Conservation (phyloP, 2,329 filamentous ascomycete genomes). For the Shiraia bambusicola region DNA sequence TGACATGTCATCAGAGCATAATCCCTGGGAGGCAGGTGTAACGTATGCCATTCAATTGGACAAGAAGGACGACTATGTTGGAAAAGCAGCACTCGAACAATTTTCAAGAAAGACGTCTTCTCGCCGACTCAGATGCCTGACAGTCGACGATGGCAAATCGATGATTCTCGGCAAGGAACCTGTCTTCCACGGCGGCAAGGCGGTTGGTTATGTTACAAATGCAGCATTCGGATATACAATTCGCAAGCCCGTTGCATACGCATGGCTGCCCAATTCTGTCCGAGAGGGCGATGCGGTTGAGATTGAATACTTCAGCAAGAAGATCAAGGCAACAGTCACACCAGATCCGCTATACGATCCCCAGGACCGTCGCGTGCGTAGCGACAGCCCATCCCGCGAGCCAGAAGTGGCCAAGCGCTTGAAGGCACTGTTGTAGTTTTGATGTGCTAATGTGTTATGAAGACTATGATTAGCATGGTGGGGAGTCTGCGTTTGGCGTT, state of each 20-base stretch:
- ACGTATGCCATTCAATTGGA: conserved; percentile 51
- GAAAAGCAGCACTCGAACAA: conserved; percentile 52
- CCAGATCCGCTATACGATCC: conserved; percentile 54
- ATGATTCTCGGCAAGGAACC: conserved; percentile 65
- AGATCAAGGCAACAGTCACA: conserved; percentile 56
- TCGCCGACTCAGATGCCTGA: conserved; percentile 52
- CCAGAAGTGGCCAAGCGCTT: conserved; percentile 25
- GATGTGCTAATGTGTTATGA: conserved; percentile 12
- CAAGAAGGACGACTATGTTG: conserved; percentile 54
- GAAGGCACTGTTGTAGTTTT: conserved; percentile 22
- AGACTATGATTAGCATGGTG: conserved; percentile 12
- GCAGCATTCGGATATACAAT: conserved; percentile 63
- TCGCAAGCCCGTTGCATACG: conserved; percentile 60
- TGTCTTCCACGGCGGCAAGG: conserved; percentile 52
- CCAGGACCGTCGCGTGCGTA: conserved; percentile 41
- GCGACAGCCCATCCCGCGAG: conserved; percentile 19
- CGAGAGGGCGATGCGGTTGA: conserved; percentile 55
- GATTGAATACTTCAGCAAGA: conserved; percentile 62
- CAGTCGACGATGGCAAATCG: conserved; percentile 58
- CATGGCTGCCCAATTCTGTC: conserved; percentile 55
- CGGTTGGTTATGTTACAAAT: conserved; percentile 61
- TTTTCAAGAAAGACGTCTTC: conserved; percentile 42
- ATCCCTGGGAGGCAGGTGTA: conserved; percentile 61
- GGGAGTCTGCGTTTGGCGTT: conserved; percentile 2
- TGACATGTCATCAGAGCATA: conserved; percentile 63